These are phyloP conservation scores for Scutellaria baicalensis DNA, from an alignment of 257 asterid species.

Conservation along the genomic window DNA sequence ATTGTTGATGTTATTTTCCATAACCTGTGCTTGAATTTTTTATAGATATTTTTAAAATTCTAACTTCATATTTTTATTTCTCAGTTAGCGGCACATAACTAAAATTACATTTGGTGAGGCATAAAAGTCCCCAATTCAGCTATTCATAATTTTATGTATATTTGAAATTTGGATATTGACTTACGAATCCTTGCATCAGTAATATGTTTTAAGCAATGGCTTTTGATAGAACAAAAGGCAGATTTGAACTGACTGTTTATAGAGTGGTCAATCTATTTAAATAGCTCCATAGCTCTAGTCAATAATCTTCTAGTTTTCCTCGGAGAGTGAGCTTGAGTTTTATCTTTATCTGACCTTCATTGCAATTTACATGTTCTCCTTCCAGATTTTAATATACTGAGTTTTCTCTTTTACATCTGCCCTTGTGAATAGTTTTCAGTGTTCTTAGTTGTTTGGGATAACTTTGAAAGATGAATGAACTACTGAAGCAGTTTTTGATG, in stretches of 20 bases:
- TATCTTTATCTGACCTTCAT: background rate
- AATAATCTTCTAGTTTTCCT: background rate
- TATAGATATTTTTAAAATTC: too few relatives aligned
- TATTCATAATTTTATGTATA: too few relatives aligned
- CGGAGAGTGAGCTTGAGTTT: background rate
- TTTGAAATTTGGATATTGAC: background rate
- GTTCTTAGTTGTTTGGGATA: background rate
- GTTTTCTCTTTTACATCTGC: slow-evolving; percentile 4
- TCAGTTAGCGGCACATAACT: too few relatives aligned
- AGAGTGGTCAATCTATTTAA: background rate
- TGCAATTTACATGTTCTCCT: background rate
- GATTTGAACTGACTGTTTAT: slow-evolving; percentile 5
- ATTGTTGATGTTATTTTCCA: too few relatives aligned
- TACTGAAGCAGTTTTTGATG: slow-evolving; percentile 32
- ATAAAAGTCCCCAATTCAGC: too few relatives aligned
- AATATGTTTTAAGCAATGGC: background rate
- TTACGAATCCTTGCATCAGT: background rate
- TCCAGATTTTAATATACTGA: background rate
- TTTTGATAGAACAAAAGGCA: too few relatives aligned
- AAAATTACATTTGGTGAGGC: too few relatives aligned
- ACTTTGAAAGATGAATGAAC: slow-evolving; percentile 11
- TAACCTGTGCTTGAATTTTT: too few relatives aligned
- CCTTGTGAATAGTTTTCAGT: background rate
- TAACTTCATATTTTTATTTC: too few relatives aligned
- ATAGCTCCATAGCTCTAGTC: background rate